These are phyloP conservation scores for Tulasnella sp. DNA, from an alignment of 768 basidiomycete genomes.

Conservation along the genomic window DNA sequence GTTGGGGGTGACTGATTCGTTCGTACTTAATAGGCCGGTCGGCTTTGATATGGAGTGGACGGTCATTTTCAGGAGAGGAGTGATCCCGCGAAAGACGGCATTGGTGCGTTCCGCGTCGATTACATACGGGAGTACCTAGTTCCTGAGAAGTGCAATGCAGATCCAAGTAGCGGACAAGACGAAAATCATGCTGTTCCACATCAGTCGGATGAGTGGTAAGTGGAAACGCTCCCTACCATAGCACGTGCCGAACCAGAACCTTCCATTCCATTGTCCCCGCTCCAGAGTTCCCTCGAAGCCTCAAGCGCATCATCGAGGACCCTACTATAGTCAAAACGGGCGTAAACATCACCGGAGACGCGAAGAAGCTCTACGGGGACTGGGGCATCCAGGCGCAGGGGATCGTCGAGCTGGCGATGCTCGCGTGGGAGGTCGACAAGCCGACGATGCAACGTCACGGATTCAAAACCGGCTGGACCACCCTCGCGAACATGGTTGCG, in stretches of 20 bases:
- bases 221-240: background rate
- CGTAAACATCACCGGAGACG: conserved; percentile 39
- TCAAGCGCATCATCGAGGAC: conserved; percentile 29
- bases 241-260: background rate
- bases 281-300: background rate
- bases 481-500: conserved; percentile 34
- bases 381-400: conserved; percentile 32
- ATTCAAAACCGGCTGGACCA: conserved; percentile 25
- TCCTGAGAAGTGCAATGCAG: background rate
- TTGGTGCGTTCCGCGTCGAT: background rate
- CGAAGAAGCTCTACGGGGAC: conserved; percentile 37
- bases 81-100: background rate
- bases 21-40: background rate
- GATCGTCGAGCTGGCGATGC: conserved; percentile 36
- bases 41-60: conserved; percentile 13
- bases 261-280: background rate
- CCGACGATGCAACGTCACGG: conserved; percentile 16
- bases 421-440: conserved; percentile 33
- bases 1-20: background rate
- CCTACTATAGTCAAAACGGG: conserved; percentile 34
- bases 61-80: background rate
- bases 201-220: conserved; percentile 38
- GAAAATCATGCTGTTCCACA: conserved; percentile 37
- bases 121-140: background rate
- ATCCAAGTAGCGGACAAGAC: conserved; percentile 36